Percentiles rank a stretch among this genome's conserved stretches.
These are phyloP conservation scores for Bolboschoenoplectus hybrid DNA, from an alignment of 202 grass and related monocot genomes.

Conservation along the genomic window DNA sequence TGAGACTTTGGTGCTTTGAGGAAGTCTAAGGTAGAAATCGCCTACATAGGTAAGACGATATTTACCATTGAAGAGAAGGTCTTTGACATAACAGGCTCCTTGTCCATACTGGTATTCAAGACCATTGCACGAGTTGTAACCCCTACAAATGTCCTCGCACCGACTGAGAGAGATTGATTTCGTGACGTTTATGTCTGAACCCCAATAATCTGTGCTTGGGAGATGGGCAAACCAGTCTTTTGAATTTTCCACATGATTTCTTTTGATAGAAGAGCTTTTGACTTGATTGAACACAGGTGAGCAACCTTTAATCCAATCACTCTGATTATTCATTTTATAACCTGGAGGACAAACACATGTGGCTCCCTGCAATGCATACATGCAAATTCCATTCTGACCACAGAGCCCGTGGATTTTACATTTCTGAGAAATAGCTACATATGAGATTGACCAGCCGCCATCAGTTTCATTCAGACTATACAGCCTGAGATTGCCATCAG, in stretches of 20 bases:
- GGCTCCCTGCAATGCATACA: slow-evolving; percentile 39
- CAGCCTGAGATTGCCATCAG: slow-evolving; percentile 65
- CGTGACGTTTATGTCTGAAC: slow-evolving; percentile 54
- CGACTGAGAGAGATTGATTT: slow-evolving; percentile 1
- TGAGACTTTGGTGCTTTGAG: background rate
- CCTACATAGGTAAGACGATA: slow-evolving; percentile 11
- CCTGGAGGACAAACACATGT: slow-evolving; percentile 58
- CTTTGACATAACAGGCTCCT: slow-evolving; percentile 27
- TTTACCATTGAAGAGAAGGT: slow-evolving; percentile 29
- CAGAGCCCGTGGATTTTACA: slow-evolving; percentile 69
- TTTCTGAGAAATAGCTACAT: slow-evolving; percentile 50
- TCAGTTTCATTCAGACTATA: slow-evolving; percentile 55
- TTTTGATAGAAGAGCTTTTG: too few relatives aligned
- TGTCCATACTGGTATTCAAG: slow-evolving; percentile 9
- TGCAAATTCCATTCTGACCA: slow-evolving; percentile 60
- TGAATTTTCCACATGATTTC: background rate
- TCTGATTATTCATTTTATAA: slow-evolving; percentile 44
- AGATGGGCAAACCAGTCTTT: slow-evolving; percentile 42
- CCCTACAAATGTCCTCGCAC: slow-evolving; percentile 32
- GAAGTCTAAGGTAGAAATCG: slow-evolving; percentile 33
- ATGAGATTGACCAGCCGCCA: slow-evolving; percentile 53
- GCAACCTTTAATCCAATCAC: slow-evolving; percentile 66
- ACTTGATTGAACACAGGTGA: slow-evolving; percentile 5
- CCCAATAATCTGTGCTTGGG: slow-evolving; percentile 61
- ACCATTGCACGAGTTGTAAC: background rate